Base-by-base conservation (phyloP, 768 basidiomycete species). In the Nidularia sp. region DNA sequence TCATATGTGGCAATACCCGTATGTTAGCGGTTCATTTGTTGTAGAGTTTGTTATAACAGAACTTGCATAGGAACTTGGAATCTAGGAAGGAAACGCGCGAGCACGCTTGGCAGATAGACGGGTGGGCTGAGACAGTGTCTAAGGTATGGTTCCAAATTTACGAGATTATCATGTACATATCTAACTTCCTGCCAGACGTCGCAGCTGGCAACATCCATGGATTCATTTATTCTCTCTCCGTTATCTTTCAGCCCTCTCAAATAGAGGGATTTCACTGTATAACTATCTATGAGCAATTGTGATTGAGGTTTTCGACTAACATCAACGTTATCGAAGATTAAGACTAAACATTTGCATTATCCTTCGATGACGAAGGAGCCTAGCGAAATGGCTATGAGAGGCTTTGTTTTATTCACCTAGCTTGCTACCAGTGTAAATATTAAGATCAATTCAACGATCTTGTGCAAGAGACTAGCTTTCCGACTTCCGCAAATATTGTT, bases 1-100 rank as follows among this genome's bases (percentile, higher is more conserved):
- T 65, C 96, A 98, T 70, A 81, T 98, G 72, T 98, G 96, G 96
- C 95, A 98, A 70, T 96, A 96, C 66, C 85, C 86, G 91, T 93
- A 61, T 65, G 86, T 79, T 54, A 29, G 47, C 4, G 9, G n/a
- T 18, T 18, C 18, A 18, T 18, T 18, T 18, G 18, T 18, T 18
- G 18, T 18, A 18, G 18, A 18, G 18, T 18, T 18, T 18, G 18
- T 18, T 18, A 18, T 18, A 18, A 18, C 18, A 18, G 9, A 39
- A 39, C 36, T 39, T 39, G 9, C 36, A 15, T 39, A 90, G 89
- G 51, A 81, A 82, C 60, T 76, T 97, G 51, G 84, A 92, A 55
- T 79, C 79, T 6, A 78, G 96, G 54, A 96, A 93, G 69, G 84
- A 89, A 57, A 84, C 76, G 42, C 80, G 96, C 41, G 90, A 96